Conservation (phyloP, 305 asterid species). For the Stenogyne calaminthoides region DNA sequence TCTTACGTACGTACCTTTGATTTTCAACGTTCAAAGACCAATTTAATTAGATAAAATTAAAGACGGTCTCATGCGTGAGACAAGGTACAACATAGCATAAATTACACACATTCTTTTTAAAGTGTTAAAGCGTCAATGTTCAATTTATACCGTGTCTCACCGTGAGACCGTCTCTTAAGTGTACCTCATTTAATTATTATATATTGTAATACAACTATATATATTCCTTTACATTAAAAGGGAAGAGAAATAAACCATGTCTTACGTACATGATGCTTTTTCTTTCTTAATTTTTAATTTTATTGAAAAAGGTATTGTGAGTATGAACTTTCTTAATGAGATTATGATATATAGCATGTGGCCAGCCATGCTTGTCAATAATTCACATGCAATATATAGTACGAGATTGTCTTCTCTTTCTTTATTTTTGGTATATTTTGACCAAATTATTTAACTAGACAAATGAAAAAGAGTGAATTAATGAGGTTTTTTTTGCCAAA, state of each 20-base stretch:
- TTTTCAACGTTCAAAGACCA: slow-evolving; percentile 26
- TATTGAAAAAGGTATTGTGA: slow-evolving; percentile 12
- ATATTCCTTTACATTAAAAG: not conserved
- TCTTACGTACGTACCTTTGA: slow-evolving; percentile 17
- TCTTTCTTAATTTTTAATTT: too few species aligned
- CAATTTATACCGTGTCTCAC: too few species aligned
- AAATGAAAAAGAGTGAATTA: too few species aligned
- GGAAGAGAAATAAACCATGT: not conserved
- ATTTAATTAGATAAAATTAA: too few species aligned
- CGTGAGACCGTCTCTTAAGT: too few species aligned
- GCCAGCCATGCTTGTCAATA: slow-evolving; percentile 43
- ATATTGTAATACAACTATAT: not conserved
- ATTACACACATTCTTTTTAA: too few species aligned
- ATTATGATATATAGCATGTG: slow-evolving; percentile 38
- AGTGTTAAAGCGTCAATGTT: too few species aligned
- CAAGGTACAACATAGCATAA: too few species aligned
- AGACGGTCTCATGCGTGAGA: too few species aligned
- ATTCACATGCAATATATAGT: slow-evolving; percentile 32
- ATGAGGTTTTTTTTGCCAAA: not conserved
- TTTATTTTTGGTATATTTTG: slow-evolving; percentile 12
- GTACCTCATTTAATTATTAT: too few species aligned
- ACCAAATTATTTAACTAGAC: not conserved
- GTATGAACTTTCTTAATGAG: slow-evolving; percentile 29
- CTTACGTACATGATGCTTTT: not conserved
- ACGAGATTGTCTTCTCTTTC: not conserved